A percentile compares a stretch with the other conserved stretches of the same genome.
These are phyloP conservation scores for Tuctoria greenei DNA, from an alignment of 176 grass and related monocot genomes.

Conservation along the genomic window DNA sequence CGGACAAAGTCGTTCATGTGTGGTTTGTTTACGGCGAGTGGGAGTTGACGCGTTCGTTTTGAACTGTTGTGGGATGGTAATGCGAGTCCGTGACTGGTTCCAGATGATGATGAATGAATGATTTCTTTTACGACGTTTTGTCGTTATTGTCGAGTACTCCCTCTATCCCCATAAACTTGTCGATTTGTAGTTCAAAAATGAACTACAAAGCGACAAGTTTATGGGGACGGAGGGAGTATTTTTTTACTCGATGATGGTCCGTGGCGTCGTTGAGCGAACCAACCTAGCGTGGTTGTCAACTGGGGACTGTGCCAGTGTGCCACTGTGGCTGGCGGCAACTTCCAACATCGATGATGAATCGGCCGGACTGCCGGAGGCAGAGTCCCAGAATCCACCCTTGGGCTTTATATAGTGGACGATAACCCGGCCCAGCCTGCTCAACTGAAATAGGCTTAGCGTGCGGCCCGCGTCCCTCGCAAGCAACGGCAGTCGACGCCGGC, in stretches of 20 bases:
- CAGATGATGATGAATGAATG: not conserved
- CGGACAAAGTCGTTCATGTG: not conserved
- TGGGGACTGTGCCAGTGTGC: too few relatives aligned
- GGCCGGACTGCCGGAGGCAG: too few relatives aligned
- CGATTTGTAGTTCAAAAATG: too few relatives aligned
- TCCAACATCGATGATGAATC: not conserved
- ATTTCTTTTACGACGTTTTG: not conserved
- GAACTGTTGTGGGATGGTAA: not conserved
- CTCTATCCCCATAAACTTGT: too few relatives aligned
- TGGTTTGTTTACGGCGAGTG: not conserved
- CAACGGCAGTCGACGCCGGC: not conserved
- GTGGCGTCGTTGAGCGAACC: not conserved
- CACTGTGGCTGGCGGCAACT: not conserved
- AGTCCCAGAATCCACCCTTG: not conserved
- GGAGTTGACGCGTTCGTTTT: conserved; percentile 25
- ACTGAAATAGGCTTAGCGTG: not conserved
- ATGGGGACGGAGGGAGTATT: too few relatives aligned
- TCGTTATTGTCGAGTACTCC: not conserved
- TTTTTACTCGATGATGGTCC: not conserved
- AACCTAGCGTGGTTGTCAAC: not conserved
- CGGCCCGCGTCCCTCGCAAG: not conserved
- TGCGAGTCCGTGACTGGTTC: not conserved
- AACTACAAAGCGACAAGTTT: too few relatives aligned
- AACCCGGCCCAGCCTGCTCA: not conserved
- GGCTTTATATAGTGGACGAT: not conserved